Evolutionary conservation across 2,329 filamentous ascomycete species (phyloP), one percentile per base, ranked within the genome.

Genomic region (Alternaria gaisen): DNA sequence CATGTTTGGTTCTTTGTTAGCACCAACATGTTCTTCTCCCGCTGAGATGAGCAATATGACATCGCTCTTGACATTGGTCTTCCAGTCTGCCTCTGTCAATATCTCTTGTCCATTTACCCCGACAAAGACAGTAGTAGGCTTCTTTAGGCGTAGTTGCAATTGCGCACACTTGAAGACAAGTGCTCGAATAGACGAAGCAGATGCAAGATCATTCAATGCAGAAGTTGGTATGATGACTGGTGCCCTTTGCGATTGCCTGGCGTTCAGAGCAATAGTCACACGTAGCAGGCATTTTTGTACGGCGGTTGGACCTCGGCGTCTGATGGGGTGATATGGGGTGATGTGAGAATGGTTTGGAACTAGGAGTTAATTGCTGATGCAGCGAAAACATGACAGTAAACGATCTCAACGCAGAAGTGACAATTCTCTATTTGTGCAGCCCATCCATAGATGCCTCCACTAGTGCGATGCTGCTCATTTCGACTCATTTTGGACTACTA

Each of bases 11-110:
- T 69, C 69, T 40, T 66, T 71, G 56, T 61, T 72, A 11, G 67
- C 60, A 2, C 76, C 75, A 20, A 78, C 66, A 61, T 74, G 75
- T 9, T 75, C 71, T 48, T 78, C 75, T 26, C 74, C 73, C n/a
- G 66, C 65, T 28, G 71, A 75, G 2, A 75, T 63, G 8, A 77
- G 66, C 20, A 79, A 54, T 3, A 69, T 61, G 14, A 72, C 55
- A 57, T 79, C 74, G 46, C 76, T 60, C 24, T 58, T 62, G 9
- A 73, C 32, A 11, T 55, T 63, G 32, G 36, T 54, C 43, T 63
- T 67, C 75, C 74, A 79, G 26, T 77, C 73, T 40, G 61, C 62
- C 30, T 74, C 62, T 2, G 24, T 64, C 3, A 72, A 22, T 5
- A 78, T 62, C 54, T 78, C 75, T 41, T 69, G 58, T 3, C 75